A percentile compares a stretch with the other conserved stretches of the same genome.
These are phyloP conservation scores for Sporothrix sp. DNA, from an alignment of 2,329 filamentous ascomycete genomes.

Conservation along the genomic window DNA sequence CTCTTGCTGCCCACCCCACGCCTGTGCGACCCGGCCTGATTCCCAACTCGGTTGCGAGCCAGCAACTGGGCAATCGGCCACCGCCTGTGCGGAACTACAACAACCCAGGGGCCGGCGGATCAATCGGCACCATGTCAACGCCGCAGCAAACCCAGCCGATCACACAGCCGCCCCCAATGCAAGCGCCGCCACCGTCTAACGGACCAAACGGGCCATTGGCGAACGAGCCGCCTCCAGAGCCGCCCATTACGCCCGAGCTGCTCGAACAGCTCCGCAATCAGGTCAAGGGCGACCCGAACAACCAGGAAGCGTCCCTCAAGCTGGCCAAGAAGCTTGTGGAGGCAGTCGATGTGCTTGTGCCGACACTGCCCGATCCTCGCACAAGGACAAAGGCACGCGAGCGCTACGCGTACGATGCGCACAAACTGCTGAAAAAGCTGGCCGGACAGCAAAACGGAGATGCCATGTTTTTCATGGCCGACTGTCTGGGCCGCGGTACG, in stretches of 20 bases:
- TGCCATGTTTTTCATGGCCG: slow-evolving; percentile 89
- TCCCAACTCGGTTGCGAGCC: slow-evolving; percentile 45
- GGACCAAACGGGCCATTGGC: background rate
- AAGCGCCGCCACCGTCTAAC: slow-evolving; percentile 17
- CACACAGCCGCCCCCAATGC: slow-evolving; percentile 21
- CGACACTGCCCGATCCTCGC: slow-evolving; percentile 55
- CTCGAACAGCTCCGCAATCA: slow-evolving; percentile 62
- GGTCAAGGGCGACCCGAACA: slow-evolving; percentile 61
- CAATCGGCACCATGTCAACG: slow-evolving; percentile 24
- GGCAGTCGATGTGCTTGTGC: slow-evolving; percentile 66
- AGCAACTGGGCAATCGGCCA: slow-evolving; percentile 42
- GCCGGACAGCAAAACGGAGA: slow-evolving; percentile 63
- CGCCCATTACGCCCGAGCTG: slow-evolving; percentile 66
- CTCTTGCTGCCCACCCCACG: slow-evolving; percentile 49
- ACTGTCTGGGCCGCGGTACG: slow-evolving; percentile 73
- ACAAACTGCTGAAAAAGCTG: slow-evolving; percentile 88
- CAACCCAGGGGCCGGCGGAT: slow-evolving; percentile 17
- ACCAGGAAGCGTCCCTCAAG: slow-evolving; percentile 59
- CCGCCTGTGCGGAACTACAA: slow-evolving; percentile 47
- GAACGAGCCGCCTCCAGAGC: slow-evolving; percentile 14
- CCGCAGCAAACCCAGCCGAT: slow-evolving; percentile 10
- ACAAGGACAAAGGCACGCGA: slow-evolving; percentile 68
- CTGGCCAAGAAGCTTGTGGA: slow-evolving; percentile 80
- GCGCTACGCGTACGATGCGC: slow-evolving; percentile 72
- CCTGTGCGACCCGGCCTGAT: slow-evolving; percentile 55